phyloP scores from a whole-genome alignment of 495 filamentous ascomycete genomes.

The Xanthoparmelia taractica region DNA sequence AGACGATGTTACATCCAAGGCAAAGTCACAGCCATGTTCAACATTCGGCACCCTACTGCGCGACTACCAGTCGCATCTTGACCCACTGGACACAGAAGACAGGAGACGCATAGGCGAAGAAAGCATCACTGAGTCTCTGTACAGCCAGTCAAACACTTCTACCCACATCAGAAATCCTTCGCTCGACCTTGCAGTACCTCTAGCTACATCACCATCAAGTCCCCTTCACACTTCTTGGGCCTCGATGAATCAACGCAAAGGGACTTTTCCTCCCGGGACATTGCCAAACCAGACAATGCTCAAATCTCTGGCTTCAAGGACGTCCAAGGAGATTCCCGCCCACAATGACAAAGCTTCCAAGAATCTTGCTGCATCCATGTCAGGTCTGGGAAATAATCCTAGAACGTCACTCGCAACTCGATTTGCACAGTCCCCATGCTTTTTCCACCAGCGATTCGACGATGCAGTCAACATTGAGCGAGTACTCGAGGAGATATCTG shows the following conservation, averaged over 20 bases:
- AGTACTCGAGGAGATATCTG: conserved; percentile 84
- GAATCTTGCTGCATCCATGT: conserved; percentile 58
- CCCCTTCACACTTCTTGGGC: conserved; percentile 36
- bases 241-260: conserved; percentile 48
- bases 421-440: conserved; percentile 83
- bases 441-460: conserved; percentile 94
- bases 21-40: conserved; percentile 6
- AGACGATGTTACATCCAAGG: conserved; percentile 2
- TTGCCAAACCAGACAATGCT: conserved; percentile 73
- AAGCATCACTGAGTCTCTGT: conserved; percentile 22
- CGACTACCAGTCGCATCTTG: conserved; percentile 30
- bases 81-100: conserved; percentile 29
- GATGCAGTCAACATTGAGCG: conserved; percentile 92
- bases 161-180: conserved; percentile 27
- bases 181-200: conserved; percentile 28
- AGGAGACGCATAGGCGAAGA: conserved; percentile 22
- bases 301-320: conserved; percentile 73
- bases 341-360: conserved; percentile 42
- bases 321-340: conserved; percentile 48
- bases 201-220: conserved; percentile 28
- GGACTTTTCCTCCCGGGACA: conserved; percentile 58
- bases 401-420: conserved; percentile 54
- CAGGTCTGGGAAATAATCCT: conserved; percentile 46
- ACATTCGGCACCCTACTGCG: conserved; percentile 28
- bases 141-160: conserved; percentile 25